phyloP scores from a whole-genome alignment of 768 basidiomycete genomes.

The Boletellus emodensis region DNA sequence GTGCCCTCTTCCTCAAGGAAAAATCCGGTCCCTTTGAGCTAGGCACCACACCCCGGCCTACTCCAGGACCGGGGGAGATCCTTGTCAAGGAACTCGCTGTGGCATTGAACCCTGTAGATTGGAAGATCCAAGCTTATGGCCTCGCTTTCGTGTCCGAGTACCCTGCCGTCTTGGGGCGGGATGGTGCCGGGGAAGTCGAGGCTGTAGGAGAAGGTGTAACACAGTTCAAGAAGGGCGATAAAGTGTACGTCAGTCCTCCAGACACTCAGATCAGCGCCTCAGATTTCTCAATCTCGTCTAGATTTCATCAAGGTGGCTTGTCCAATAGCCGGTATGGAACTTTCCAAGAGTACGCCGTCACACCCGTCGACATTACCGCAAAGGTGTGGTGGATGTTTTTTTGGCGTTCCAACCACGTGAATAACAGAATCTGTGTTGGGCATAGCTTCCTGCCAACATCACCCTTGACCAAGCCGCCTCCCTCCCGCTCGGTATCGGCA shows the following conservation, averaged over 20 bases:
- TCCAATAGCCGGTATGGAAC: constrained; percentile 1
- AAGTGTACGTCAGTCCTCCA: constrained; percentile 6
- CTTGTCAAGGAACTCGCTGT: constrained; percentile 41
- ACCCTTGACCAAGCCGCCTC: constrained; percentile 39
- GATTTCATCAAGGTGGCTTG: constrained; percentile 17
- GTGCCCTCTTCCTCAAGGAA: constrained; percentile 18
- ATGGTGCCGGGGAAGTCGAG: constrained; percentile 38
- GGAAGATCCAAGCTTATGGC: constrained; percentile 21
- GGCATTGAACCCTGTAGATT: constrained; percentile 45
- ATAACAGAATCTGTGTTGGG: constrained; percentile 12
- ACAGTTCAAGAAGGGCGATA: constrained; percentile 33
- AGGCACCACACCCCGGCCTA: constrained; percentile 4
- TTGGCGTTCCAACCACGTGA: background rate
- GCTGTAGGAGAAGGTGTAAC: constrained; percentile 38
- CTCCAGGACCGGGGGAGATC: constrained; percentile 41
- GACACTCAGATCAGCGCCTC: too few species aligned
- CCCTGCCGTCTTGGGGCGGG: constrained; percentile 36
- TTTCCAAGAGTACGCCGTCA: constrained; percentile 29
- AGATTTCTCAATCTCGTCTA: background rate
- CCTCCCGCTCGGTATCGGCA: constrained; percentile 30
- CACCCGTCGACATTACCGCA: constrained; percentile 18
- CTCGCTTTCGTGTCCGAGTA: constrained; percentile 12
- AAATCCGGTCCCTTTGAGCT: constrained; percentile 15
- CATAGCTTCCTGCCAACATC: constrained; percentile 35
- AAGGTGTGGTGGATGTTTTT: constrained; percentile 6